Percentiles rank a stretch among this genome's conserved stretches.
Conservation (phyloP, 179 eudicot genomes). For the Silene coronaria region DNA sequence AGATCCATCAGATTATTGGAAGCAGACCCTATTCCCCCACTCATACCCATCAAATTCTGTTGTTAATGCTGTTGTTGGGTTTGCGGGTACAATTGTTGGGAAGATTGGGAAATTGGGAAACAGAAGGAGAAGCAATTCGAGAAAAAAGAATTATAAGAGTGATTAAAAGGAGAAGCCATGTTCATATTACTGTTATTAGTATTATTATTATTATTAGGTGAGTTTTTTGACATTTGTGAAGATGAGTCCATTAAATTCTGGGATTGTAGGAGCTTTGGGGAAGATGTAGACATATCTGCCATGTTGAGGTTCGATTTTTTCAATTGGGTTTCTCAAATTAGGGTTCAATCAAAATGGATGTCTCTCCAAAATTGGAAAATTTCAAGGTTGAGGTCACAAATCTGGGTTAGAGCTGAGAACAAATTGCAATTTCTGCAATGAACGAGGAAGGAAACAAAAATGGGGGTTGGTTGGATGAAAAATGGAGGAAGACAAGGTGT, state of each 20-base stretch:
- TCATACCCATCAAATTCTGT: conserved; percentile 33
- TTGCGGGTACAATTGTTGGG: conserved; percentile 27
- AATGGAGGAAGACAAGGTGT: too few relatives aligned
- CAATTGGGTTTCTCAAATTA: neutral
- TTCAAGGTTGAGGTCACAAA: neutral
- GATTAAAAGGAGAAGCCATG: conserved; percentile 31
- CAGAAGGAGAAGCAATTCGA: conserved; percentile 35
- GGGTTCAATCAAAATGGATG: conserved; percentile 19
- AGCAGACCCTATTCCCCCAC: conserved; percentile 20
- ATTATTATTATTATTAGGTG: conserved; percentile 3
- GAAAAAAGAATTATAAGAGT: conserved; percentile 39
- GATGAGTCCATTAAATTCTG: conserved; percentile 27
- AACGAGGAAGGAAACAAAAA: neutral
- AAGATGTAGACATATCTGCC: conserved; percentile 32
- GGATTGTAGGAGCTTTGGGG: conserved; percentile 35
- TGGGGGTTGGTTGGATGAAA: too few relatives aligned
- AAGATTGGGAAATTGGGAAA: conserved; percentile 26
- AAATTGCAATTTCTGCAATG: conserved; percentile 3
- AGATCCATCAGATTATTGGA: conserved; percentile 30
- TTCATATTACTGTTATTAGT: conserved; percentile 3
- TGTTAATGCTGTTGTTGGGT: conserved; percentile 23
- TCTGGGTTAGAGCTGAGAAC: neutral
- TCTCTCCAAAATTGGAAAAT: neutral
- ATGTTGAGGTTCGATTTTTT: conserved; percentile 4
- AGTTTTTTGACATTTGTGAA: conserved; percentile 24